A percentile compares a stretch with the other conserved stretches of the same genome.
phyloP scores from a whole-genome alignment of 345 rosid species.

The Gossypium mustelinum region DNA sequence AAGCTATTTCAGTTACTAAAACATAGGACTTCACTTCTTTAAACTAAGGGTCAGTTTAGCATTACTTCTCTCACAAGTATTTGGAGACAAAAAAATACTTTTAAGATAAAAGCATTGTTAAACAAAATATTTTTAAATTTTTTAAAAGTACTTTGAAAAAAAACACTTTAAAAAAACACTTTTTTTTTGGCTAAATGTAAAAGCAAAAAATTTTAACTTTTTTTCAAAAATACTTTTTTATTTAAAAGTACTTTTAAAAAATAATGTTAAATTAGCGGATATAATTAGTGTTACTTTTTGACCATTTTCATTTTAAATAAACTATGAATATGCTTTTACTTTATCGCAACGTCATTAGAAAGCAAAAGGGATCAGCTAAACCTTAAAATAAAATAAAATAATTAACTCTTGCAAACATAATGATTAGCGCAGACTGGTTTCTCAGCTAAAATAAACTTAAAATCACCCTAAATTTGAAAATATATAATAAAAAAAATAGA shows the following conservation, averaged over 20 bases:
- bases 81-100: accelerated
- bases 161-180: too few species aligned
- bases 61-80: too few species aligned
- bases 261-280: too few species aligned
- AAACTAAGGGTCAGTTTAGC: not conserved
- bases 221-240: accelerated
- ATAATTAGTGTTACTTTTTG: not conserved
- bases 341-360: not conserved
- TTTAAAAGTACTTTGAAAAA: accelerated
- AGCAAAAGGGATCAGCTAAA: not conserved
- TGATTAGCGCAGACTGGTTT: not conserved
- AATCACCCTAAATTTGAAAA: not conserved
- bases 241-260: too few species aligned
- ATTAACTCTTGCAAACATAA: not conserved
- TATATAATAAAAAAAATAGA: not conserved
- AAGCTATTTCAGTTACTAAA: not conserved
- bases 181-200: too few species aligned
- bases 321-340: not conserved
- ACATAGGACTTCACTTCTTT: not conserved
- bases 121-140: too few species aligned
- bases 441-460: not conserved
- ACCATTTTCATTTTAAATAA: not conserved
- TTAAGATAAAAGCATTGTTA: accelerated
- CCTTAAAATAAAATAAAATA: not conserved
- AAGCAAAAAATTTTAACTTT: too few species aligned